A percentile compares a stretch with the other conserved stretches of the same genome.
Evolutionary conservation across 306 rosid species (phyloP).

Genomic region (Rosa chinensis): DNA sequence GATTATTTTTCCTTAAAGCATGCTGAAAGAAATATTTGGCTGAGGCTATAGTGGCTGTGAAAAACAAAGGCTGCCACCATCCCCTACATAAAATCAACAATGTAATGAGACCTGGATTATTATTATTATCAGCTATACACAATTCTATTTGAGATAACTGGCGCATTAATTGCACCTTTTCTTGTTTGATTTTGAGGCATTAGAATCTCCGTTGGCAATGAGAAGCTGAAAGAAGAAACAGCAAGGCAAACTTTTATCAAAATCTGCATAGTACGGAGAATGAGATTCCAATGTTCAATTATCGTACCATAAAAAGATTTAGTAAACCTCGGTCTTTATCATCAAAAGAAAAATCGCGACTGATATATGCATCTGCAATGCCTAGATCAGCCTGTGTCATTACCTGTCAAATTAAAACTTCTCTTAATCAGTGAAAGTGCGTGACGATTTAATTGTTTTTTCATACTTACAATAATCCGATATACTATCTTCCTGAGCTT

Average conservation of each 20-base stretch:
- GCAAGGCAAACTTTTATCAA: slow-evolving; percentile 6
- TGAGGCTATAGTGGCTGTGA: slow-evolving; percentile 67
- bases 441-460: background rate
- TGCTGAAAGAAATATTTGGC: slow-evolving; percentile 69
- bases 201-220: slow-evolving; percentile 70
- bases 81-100: slow-evolving; percentile 45
- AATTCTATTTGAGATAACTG: background rate
- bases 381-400: slow-evolving; percentile 89
- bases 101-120: background rate
- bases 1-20: slow-evolving; percentile 65
- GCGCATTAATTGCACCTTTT: slow-evolving; percentile 39
- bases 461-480: background rate
- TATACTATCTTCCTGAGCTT: background rate
- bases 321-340: slow-evolving; percentile 75
- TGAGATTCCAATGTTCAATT: slow-evolving; percentile 2
- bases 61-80: slow-evolving; percentile 86
- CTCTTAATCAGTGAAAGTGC: background rate
- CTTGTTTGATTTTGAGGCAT: slow-evolving; percentile 45
- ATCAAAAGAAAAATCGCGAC: slow-evolving; percentile 66
- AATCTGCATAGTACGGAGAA: slow-evolving; percentile 1
- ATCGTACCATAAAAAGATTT: slow-evolving; percentile 56
- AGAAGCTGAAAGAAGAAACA: slow-evolving; percentile 54
- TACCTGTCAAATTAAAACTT: slow-evolving; percentile 45
- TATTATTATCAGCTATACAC: background rate
- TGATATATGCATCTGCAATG: slow-evolving; percentile 85